Evolutionary conservation across 2,329 filamentous ascomycete species (phyloP), one percentile per base, ranked within the genome.

Genomic region (Metarhizium sp.): DNA sequence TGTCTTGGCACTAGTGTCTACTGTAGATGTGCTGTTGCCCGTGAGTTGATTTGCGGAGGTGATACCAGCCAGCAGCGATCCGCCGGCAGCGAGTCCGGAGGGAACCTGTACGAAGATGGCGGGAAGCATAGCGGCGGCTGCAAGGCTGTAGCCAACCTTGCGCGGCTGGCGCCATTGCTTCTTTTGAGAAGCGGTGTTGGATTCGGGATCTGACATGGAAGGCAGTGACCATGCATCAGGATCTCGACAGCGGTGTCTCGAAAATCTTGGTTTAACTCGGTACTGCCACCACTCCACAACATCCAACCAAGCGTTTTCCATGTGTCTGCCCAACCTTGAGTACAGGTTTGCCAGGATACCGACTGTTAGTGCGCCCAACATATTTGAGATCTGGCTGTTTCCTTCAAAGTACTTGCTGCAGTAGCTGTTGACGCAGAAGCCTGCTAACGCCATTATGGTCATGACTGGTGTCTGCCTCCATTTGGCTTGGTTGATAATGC

Each of bases 121-220:
- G 0, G 91, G 91, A 10, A 96, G 73, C 77, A 96, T 89, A 1
- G 88, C 87, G 0, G 90, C 89, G 0, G 90, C 90, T 0, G 91
- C 91, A 2, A 95, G 80, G 1, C 87, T 88, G 66, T 92, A 90
- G 13, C 86, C 84, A 6, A 83, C 72, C 6, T 75, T 70, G 6
- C 76, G 68, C n/a, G 71, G 64, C 59, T 69, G 64, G 57, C 66
- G 49, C 51, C 60, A 61, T 18, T 63, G 57, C 45, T 62, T 64
- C 51, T 65, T 56, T 29, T 62, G 36, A 0, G 63, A 60, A 1
- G 40, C 60, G 0, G 66, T 63, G 3, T 64, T 62, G 2, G 69
- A 67, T 30, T 73, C 71, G 16, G 67, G 62, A 36, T 73, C 71
- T 1, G 61, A 59, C 32, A 63, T 50, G 0, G 66, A 65, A 0